Base-by-base conservation (phyloP, 1,284 basidiomycete genomes). In the Rhodotorula sp. region DNA sequence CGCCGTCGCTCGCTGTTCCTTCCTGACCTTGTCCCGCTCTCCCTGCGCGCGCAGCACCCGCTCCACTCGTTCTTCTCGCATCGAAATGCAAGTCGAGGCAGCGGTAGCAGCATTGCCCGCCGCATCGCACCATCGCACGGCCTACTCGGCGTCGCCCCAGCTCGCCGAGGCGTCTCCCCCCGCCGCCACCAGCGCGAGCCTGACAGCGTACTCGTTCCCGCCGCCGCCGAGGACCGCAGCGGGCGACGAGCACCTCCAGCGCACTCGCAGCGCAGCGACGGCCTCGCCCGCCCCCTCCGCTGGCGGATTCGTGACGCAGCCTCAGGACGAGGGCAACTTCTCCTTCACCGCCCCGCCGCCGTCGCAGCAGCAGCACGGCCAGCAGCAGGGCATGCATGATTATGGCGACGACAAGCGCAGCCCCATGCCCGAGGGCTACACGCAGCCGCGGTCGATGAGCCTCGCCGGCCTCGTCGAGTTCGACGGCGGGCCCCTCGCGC, bases 391-490 rank as follows among this genome's bases (percentile, higher is more conserved):
- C n/a, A n/a, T n/a, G n/a, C n/a, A n/a, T n/a, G n/a, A n/a, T n/a
- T n/a, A n/a, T 41, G 27, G 41, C 56, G 56, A 19, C 21, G 58
- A 34, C 9, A 21, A 46, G 6, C 56, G 7, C 9, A n/a, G n/a
- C 15, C 19, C 27, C 22, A 15, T 37, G 55, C 41, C 55, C 48
- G 48, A 66, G 10, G 46, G 41, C 9, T 32, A n/a, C 36, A 37
- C 56, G 64, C 55, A 66, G 34, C 65, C 65, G 8, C 65, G 65
- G 51, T 66, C 64, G 48, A 59, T 66, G 57, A 36, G 15, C 34
- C 29, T 55, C 51, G 58, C 58, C 6, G 65, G 58, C 10, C 32
- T 61, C 22, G 34, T 25, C 34, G 41, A 27, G 9, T 8, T 34
- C 36, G 61, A 27, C 13, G 50, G n/a, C 37, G 61, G n/a, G 9